A percentile compares a stretch with the other conserved stretches of the same genome.
These are phyloP conservation scores for Trichosporon faecale DNA, from an alignment of 1,284 basidiomycete genomes.

Conservation along the genomic window DNA sequence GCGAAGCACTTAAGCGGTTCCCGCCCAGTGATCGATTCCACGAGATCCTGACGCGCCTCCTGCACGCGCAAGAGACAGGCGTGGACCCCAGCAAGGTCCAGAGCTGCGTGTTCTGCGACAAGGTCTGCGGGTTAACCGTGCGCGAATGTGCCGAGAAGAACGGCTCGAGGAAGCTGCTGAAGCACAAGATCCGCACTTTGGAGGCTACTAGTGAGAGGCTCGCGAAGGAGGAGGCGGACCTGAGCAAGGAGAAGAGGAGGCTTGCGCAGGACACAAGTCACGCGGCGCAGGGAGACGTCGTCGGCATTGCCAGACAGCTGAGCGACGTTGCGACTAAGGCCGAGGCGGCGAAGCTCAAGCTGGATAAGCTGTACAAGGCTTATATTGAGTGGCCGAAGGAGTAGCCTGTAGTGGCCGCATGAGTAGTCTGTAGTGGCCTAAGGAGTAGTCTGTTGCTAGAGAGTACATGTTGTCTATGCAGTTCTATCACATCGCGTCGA, in stretches of 20 bases:
- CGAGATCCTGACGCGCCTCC: slow-evolving; percentile 14
- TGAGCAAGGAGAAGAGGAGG: slow-evolving; percentile 5
- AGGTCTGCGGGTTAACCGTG: slow-evolving; percentile 28
- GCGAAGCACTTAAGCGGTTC: slow-evolving; percentile 17
- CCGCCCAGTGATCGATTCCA: slow-evolving; percentile 6
- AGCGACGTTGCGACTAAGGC: neutral
- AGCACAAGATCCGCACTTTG: slow-evolving; percentile 33
- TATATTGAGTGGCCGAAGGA: slow-evolving; percentile 18
- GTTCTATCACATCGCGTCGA: slow-evolving; percentile 17
- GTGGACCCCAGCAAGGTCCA: neutral
- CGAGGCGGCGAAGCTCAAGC: neutral
- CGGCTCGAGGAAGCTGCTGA: slow-evolving; percentile 35
- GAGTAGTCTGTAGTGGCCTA: neutral
- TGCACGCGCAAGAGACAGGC: slow-evolving; percentile 3
- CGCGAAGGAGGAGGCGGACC: too few species aligned
- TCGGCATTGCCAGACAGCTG: neutral
- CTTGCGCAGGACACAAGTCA: neutral
- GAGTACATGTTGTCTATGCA: too few species aligned
- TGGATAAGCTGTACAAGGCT: slow-evolving; percentile 17
- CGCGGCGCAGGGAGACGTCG: neutral
- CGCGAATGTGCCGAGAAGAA: slow-evolving; percentile 32
- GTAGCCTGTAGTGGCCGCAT: neutral
- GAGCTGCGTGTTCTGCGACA: slow-evolving; percentile 38
- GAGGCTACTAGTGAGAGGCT: slow-evolving; percentile 12
- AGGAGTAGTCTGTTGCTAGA: too few species aligned